Evolutionary conservation across 1,284 basidiomycete species (phyloP).

Genomic region (Flammula alnicola): DNA sequence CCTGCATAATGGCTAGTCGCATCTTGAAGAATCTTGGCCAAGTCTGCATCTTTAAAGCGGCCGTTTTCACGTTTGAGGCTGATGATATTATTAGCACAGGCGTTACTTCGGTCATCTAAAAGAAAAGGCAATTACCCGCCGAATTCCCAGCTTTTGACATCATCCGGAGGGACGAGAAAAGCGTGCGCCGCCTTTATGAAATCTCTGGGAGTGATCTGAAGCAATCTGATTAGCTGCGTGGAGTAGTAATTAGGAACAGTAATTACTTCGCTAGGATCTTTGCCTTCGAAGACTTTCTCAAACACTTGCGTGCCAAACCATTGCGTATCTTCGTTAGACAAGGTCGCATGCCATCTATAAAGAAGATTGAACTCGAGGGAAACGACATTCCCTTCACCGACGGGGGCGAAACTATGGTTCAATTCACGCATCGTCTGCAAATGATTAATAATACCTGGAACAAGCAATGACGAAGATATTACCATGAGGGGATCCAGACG

Average conservation of each 20-base stretch:
- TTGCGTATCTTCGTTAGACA: constrained; percentile 60
- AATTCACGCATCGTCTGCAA: constrained; percentile 50
- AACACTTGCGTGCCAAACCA: constrained; percentile 61
- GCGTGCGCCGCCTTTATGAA: constrained; percentile 45
- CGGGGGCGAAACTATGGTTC: constrained; percentile 53
- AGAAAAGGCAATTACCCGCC: constrained; percentile 41
- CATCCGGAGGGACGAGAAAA: constrained; percentile 39
- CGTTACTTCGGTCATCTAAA: not conserved
- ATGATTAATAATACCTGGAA: no score
- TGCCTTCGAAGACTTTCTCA: constrained; percentile 44
- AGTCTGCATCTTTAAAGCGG: constrained; percentile 69
- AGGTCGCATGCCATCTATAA: constrained; percentile 77
- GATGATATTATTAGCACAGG: constrained; percentile 5
- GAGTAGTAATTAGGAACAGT: constrained; percentile 33
- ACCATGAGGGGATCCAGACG: constrained; percentile 67
- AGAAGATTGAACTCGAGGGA: constrained; percentile 78
- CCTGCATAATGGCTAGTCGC: constrained; percentile 70
- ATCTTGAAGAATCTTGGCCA: constrained; percentile 68
- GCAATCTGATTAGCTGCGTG: not conserved
- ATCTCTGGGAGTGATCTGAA: constrained; percentile 46
- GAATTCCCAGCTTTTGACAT: constrained; percentile 59
- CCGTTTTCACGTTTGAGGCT: constrained; percentile 56
- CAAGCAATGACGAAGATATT: no score
- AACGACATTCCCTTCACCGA: constrained; percentile 73
- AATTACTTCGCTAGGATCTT: constrained; percentile 43